Evolutionary conservation across 2,329 filamentous ascomycete species (phyloP), one percentile per base, ranked within the genome.

Genomic region (Penicillium aurantiogriseum): DNA sequence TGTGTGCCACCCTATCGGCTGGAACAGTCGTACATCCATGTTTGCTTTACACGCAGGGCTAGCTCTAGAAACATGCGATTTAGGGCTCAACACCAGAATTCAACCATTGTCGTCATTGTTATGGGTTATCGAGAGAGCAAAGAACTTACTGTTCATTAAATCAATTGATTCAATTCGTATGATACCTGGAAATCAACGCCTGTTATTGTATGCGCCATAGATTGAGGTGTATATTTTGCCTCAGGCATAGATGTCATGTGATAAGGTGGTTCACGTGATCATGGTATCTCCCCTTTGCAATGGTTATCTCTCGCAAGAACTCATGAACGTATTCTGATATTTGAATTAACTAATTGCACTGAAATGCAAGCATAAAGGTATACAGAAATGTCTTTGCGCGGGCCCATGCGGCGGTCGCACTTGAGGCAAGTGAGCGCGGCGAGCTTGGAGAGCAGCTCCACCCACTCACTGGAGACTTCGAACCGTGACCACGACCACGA

Each of bases 361-460:
- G 65, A 57, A 43, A 73, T 72, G 67, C 62, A 57, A 52, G 43
- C 27, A 36, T 46, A 42, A 43, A 54, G 45, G 47, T 35, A 50
- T 51, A 51, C 63, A 71, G 19, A 36, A 54, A 77, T 77, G 75
- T 73, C 74, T 62, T 62, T 73, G 60, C 71, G 72, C 55, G 74
- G 71, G 61, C 71, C 73, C 49, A 69, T 71, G 61, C 74, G 70
- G 64, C 73, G 70, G 59, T 76, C 73, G 48, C 75, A 76, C 63
- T 67, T 76, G 51, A 69, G 73, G 57, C 74, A 76, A 65, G 73
- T 77, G 60, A 76, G 74, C 61, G 71, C 74, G 46, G 71, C 74
- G 46, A 75, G 73, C 62, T 60, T 75, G 57, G 75, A 74, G 50
- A 70, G 70, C 38, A 60, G 70, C 54, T 71, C 69, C 54, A 69